These are phyloP conservation scores for Debaryomyces hansenii DNA, from an alignment of 805 yeast species.

Conservation along the genomic window DNA sequence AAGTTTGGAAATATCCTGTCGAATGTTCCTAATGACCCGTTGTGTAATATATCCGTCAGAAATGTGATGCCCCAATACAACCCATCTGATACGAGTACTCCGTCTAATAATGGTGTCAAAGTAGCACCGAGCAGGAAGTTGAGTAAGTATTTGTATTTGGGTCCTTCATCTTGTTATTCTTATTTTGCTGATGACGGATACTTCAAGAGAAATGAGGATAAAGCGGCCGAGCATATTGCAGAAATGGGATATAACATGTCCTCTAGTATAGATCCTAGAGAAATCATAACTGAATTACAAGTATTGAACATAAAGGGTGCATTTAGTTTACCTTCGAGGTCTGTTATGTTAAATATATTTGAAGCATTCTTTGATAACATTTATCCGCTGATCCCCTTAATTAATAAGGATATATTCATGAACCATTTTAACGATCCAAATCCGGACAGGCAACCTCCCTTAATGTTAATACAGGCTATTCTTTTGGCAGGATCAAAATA, in stretches of 20 bases:
- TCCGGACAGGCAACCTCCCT: conserved; percentile 9
- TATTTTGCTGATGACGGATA: conserved; percentile 6
- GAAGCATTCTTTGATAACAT: conserved; percentile 7
- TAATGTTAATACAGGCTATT: conserved; percentile 4
- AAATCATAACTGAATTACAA: conserved; percentile 4
- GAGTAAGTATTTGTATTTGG: conserved; percentile 8
- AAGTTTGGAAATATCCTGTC: too few relatives aligned
- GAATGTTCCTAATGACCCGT: conserved; percentile 1
- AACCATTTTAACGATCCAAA: conserved; percentile 8
- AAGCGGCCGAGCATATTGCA: not conserved
- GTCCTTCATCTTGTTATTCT: conserved; percentile 8
- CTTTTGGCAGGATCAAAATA: conserved; percentile 6
- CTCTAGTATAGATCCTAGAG: not conserved
- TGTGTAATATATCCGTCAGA: conserved; percentile 2
- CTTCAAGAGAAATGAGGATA: not conserved
- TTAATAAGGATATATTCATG: conserved; percentile 8
- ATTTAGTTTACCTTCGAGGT: conserved; percentile 6
- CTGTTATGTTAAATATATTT: conserved; percentile 1
- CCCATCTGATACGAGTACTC: not conserved
- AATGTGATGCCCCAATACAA: conserved; percentile 5
- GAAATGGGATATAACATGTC: not conserved
- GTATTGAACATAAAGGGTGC: conserved; percentile 7
- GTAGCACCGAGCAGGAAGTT: conserved; percentile 2
- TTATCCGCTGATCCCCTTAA: conserved; percentile 10
- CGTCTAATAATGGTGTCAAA: not conserved